A percentile compares a stretch with the other conserved stretches of the same genome.
These are phyloP conservation scores for Quercus lobata DNA, from an alignment of 331 rosid species.

Conservation along the genomic window DNA sequence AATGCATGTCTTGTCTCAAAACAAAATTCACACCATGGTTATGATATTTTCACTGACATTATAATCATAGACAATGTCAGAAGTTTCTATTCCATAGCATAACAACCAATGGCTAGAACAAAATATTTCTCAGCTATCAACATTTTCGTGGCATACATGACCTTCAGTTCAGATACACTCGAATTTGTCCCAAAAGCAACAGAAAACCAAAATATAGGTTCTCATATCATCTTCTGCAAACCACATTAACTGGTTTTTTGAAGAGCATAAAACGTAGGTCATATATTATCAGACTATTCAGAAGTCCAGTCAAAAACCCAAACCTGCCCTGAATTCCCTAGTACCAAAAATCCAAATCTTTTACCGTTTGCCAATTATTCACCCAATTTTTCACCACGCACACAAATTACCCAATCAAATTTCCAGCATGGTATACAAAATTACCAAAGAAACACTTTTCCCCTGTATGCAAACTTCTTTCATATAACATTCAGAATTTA, in stretches of 20 bases:
- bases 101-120: neutral
- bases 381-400: neutral
- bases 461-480: neutral
- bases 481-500: neutral
- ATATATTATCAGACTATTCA: neutral
- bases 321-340: neutral
- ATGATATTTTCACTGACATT: neutral
- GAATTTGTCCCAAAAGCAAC: neutral
- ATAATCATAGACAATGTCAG: neutral
- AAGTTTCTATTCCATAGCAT: neutral
- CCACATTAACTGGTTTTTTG: neutral
- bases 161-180: neutral
- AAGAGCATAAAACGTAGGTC: neutral
- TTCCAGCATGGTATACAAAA: neutral
- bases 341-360: neutral
- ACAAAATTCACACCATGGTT: neutral
- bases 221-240: neutral
- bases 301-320: neutral
- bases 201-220: neutral
- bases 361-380: neutral
- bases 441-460: neutral
- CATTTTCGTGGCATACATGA: neutral
- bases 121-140: neutral
- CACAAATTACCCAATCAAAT: neutral
- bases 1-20: neutral